A percentile compares a stretch with the other conserved stretches of the same genome.
These are phyloP conservation scores for Phragmites australis DNA, from an alignment of 176 grass and related monocot species.

Conservation along the genomic window DNA sequence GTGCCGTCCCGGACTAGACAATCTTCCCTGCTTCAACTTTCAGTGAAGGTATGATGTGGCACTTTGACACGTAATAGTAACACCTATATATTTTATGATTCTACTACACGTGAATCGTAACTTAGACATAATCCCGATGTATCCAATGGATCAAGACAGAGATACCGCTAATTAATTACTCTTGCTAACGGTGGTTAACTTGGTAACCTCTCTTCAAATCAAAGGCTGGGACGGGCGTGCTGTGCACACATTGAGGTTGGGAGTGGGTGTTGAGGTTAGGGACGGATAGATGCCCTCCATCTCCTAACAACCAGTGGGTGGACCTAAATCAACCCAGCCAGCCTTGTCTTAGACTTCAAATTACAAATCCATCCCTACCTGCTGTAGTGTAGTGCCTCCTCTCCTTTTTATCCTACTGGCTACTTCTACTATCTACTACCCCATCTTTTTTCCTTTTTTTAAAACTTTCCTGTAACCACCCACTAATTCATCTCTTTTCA, in stretches of 20 bases:
- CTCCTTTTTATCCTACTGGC: slow-evolving; percentile 46
- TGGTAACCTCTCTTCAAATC: slow-evolving; percentile 50
- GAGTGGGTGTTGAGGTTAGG: slow-evolving; percentile 58
- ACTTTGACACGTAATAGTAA: neutral
- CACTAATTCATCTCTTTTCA: slow-evolving; percentile 42
- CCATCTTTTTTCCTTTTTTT: slow-evolving; percentile 5
- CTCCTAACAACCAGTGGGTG: slow-evolving; percentile 65
- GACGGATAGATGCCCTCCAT: slow-evolving; percentile 44
- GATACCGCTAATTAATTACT: slow-evolving; percentile 21
- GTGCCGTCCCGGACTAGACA: no score
- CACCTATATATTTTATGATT: neutral
- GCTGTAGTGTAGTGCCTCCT: slow-evolving; percentile 3
- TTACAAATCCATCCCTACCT: slow-evolving; percentile 42
- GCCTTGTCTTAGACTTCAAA: slow-evolving; percentile 56
- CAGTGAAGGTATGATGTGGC: neutral
- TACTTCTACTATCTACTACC: slow-evolving; percentile 39
- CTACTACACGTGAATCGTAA: slow-evolving; percentile 30
- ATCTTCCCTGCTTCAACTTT: neutral
- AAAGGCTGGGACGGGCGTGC: slow-evolving; percentile 43
- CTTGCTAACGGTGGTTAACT: slow-evolving; percentile 41
- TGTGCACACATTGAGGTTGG: slow-evolving; percentile 60
- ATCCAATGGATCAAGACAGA: neutral
- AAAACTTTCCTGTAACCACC: slow-evolving; percentile 53
- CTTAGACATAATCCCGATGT: neutral
- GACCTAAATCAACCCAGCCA: slow-evolving; percentile 47